Base-by-base conservation (phyloP, 2,329 filamentous ascomycete species). In the Cladophialophora immunda region DNA sequence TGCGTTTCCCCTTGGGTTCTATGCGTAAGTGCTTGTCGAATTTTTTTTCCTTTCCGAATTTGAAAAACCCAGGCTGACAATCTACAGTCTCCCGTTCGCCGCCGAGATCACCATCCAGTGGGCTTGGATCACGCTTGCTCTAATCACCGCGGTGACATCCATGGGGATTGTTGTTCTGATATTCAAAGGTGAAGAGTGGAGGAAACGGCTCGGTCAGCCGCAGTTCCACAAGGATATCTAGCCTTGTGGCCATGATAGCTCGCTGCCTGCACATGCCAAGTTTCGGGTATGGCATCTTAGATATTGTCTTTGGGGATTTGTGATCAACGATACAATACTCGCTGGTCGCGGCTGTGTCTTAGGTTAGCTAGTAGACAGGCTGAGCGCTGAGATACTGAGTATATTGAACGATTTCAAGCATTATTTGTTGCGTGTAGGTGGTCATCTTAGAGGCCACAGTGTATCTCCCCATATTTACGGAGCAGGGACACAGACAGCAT, bases 101-200 rank as follows among this genome's bases (percentile, higher is more conserved):
- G 9, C 30, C 25, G 57, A 59, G 29, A 50, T 59, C 30, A 50
- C 36, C 38, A 59, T 59, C n/a, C 57, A 59, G 11, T 59, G 41
- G 36, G 57, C 57, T 32, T 59, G 57, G 57, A 15, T 59, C 29
- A 59, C 57, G 6, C 29, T 59, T 52, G 57, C 57, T 34, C 17
- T 59, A 7, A 3, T 59, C 11, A 59, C 36, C 13, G 38, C 41
- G 27, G 38, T 59, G 41, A 47, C 41, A 3, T 59, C 41, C 25
- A 9, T 59, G 41, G 38, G 38, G 4, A 36, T 59, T 9, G 17
- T 59, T 17, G 41, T 50, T 32, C 41, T 59, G 38, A 59, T 47
- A 30, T 34, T 59, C 8, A 47, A 59, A 22, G 57, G 57, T 38
- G 38, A 47, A 52, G 38, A 30, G 5, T 59, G 57, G 57, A 59